phyloP scores from a whole-genome alignment of 148 eudicot genomes.

The Persicaria maculosa region DNA sequence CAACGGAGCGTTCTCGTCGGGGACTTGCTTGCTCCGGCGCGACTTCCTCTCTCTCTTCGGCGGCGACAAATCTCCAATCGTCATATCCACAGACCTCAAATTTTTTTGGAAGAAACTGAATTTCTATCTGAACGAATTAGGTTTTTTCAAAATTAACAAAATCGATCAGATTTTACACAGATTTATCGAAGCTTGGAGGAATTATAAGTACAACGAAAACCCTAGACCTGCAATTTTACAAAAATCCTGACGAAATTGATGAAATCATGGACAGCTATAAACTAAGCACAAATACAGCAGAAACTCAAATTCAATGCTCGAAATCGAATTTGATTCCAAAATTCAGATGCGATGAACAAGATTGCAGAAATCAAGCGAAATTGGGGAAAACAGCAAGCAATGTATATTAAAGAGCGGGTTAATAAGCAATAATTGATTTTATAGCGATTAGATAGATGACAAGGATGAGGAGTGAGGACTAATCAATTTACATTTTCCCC shows the following conservation, averaged over 20 bases:
- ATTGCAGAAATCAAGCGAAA: background rate
- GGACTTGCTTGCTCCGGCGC: slow-evolving; percentile 24
- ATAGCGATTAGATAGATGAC: background rate
- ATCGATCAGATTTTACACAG: background rate
- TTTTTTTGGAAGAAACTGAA: background rate
- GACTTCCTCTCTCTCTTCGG: slow-evolving; percentile 22
- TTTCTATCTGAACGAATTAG: background rate
- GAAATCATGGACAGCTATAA: background rate
- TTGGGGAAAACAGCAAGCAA: background rate
- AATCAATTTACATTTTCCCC: background rate
- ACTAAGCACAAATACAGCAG: background rate
- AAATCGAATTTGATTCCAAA: slow-evolving; percentile 1
- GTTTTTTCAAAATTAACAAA: background rate
- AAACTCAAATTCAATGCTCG: background rate
- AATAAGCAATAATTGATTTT: background rate
- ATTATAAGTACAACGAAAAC: background rate
- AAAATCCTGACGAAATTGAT: background rate
- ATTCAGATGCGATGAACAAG: background rate
- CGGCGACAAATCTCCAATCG: slow-evolving; percentile 17
- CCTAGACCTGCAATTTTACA: background rate
- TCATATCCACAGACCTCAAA: slow-evolving; percentile 14
- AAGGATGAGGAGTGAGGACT: background rate
- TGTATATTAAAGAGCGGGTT: background rate
- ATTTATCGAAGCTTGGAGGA: background rate
- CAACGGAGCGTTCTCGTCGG: slow-evolving; percentile 37